Evolutionary conservation across 2,329 filamentous ascomycete genomes (phyloP), one percentile per base, ranked within the genome.

Genomic region (Calonectria honghensis): DNA sequence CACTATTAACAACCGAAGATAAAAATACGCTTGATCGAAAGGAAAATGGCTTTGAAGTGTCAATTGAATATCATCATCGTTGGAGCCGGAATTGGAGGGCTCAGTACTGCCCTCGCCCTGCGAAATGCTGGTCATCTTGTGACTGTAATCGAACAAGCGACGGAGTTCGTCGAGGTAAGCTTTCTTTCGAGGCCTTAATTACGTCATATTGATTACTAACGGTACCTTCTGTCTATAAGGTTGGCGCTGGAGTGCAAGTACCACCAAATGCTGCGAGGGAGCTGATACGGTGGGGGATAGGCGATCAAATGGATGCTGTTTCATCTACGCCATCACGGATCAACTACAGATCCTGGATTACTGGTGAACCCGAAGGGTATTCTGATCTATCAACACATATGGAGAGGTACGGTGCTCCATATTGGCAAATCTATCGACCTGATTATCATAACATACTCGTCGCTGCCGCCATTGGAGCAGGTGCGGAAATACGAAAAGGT

Each of bases 71-170:
- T 74, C 11, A 35, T 73, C 24, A 50, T 75, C 29, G 70, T 75
- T 9, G 73, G 73, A 16, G 70, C 73, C 9, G 73, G 73, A 14
- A 69, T 75, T 14, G 73, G 73, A 29, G 73, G 73, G 5, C 24
- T 75, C 1, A 51, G 67, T 14, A 51, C 73, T n/a, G 59, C 48
- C 9, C 35, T 75, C 11, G 73, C 65, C 10, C 51, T 75, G 24
- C 39, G 65, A 31, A 68, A 70, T 16, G 70, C 59, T 35, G 59
- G 61, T 2, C 73, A 75, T 31, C 14, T 57, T 16, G 73, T 72
- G 20, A 75, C 73, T 24, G 61, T 75, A 9, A 48, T 75, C 20
- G 73, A 75, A 35, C 73, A 75, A 27, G 70, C 73, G 10, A 27
- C 70, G 3, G 67, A 70, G 10, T 75, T 75, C 29, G 66, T 68